phyloP scores from a whole-genome alignment of 108 stramenopile species.

The Hondaea fermentalgiana region DNA sequence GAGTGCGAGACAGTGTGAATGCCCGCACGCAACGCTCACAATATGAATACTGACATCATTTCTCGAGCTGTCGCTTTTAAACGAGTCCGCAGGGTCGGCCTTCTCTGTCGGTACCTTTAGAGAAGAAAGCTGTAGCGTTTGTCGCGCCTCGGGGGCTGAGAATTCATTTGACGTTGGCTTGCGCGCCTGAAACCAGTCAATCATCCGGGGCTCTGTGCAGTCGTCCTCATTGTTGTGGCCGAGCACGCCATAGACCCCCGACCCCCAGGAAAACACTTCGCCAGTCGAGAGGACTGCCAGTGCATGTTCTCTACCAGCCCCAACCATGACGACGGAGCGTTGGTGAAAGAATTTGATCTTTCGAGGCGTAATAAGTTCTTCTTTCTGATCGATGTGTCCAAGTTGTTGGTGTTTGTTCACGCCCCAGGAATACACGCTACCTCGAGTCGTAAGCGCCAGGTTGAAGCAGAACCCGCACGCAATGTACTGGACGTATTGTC shows the following conservation, averaged over 20 bases:
- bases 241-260: neutral
- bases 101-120: neutral
- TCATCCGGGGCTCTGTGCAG: neutral
- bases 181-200: neutral
- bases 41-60: neutral
- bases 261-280: neutral
- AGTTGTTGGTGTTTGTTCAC: neutral
- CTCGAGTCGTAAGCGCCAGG: neutral
- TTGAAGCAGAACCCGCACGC: neutral
- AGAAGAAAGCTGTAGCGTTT: neutral
- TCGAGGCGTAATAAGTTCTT: neutral
- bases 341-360: neutral
- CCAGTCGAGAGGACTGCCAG: neutral
- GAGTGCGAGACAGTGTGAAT: neutral
- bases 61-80: neutral
- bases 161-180: neutral
- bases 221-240: neutral
- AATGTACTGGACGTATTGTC: neutral
- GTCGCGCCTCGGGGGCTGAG: neutral
- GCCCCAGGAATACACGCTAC: neutral
- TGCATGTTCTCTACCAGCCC: neutral
- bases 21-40: neutral
- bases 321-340: neutral
- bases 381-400: neutral
- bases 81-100: neutral